Evolutionary conservation across 179 eudicot genomes (phyloP).

Genomic region (Silene coronaria): DNA sequence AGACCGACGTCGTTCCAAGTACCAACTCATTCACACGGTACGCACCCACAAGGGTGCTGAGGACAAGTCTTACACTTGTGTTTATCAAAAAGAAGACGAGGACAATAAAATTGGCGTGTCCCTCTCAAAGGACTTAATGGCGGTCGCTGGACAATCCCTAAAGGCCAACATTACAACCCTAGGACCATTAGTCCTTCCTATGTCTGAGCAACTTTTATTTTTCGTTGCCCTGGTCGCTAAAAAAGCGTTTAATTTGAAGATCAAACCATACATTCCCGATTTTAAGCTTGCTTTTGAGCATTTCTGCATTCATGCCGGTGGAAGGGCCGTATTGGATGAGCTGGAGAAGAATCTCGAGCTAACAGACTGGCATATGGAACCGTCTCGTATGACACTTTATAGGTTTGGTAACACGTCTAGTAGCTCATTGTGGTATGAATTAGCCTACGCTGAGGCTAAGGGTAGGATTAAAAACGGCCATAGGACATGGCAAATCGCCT

Average conservation of each 20-base stretch:
- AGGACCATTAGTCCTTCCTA: conserved; percentile 32
- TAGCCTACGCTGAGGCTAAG: conserved; percentile 35
- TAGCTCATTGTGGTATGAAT: conserved; percentile 36
- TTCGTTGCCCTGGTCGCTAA: conserved; percentile 27
- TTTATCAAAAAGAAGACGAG: conserved; percentile 31
- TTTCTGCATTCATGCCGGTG: conserved; percentile 38
- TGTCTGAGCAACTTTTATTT: conserved; percentile 32
- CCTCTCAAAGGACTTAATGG: conserved; percentile 34
- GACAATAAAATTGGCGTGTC: conserved; percentile 24
- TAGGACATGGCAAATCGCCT: conserved; percentile 36
- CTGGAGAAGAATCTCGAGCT: conserved; percentile 30
- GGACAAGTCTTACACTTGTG: conserved; percentile 29
- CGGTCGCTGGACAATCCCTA: conserved; percentile 34
- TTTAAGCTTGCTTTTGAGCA: conserved; percentile 34
- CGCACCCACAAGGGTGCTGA: conserved; percentile 36
- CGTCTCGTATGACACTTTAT: conserved; percentile 34
- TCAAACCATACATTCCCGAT: conserved; percentile 34
- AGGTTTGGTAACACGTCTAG: conserved; percentile 38
- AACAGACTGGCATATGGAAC: conserved; percentile 31
- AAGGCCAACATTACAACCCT: conserved; percentile 34
- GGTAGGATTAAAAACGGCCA: conserved; percentile 29
- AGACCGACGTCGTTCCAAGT: conserved; percentile 27
- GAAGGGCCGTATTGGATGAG: conserved; percentile 32
- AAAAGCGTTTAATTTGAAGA: conserved; percentile 27
- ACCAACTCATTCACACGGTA: conserved; percentile 33